Evolutionary conservation across 768 basidiomycete genomes (phyloP).

Genomic region (Phylloporus sp.): DNA sequence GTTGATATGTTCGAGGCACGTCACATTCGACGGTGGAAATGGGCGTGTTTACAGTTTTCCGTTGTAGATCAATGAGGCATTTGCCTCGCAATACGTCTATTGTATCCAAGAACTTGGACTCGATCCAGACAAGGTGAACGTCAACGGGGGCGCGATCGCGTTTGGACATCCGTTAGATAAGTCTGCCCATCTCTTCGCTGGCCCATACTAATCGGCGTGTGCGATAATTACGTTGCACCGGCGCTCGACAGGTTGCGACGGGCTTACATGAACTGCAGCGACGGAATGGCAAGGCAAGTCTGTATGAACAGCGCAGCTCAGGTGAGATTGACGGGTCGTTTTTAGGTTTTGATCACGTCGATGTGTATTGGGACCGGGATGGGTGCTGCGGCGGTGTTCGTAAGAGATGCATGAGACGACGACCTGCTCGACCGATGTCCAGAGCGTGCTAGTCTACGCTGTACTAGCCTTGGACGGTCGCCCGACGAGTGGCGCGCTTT

Average conservation of each 20-base stretch:
- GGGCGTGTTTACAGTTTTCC: not conserved
- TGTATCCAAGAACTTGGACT: conserved; percentile 61
- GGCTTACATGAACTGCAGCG: conserved; percentile 72
- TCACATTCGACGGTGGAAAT: not conserved
- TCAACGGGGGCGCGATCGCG: conserved; percentile 89
- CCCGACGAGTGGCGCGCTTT: no score
- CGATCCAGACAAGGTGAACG: conserved; percentile 66
- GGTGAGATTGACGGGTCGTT: not conserved
- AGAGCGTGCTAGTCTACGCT: no score
- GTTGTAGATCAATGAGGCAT: conserved; percentile 82
- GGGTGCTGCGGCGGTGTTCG: conserved; percentile 80
- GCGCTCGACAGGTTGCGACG: conserved; percentile 78
- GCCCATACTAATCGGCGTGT: conserved; percentile 7
- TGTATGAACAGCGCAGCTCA: not conserved
- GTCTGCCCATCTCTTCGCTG: conserved; percentile 26
- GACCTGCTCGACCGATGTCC: not conserved
- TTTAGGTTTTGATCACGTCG: conserved; percentile 71
- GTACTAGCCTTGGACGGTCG: no score
- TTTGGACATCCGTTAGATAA: conserved; percentile 79
- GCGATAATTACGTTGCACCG: conserved; percentile 62
- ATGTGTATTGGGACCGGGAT: conserved; percentile 92
- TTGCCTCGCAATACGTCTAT: conserved; percentile 80
- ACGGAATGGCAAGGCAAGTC: conserved; percentile 56
- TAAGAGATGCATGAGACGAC: conserved; percentile 40
- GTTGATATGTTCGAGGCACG: conserved; percentile 77